Evolutionary conservation across 495 filamentous ascomycete species (phyloP).

Genomic region (Penicillium parvum): DNA sequence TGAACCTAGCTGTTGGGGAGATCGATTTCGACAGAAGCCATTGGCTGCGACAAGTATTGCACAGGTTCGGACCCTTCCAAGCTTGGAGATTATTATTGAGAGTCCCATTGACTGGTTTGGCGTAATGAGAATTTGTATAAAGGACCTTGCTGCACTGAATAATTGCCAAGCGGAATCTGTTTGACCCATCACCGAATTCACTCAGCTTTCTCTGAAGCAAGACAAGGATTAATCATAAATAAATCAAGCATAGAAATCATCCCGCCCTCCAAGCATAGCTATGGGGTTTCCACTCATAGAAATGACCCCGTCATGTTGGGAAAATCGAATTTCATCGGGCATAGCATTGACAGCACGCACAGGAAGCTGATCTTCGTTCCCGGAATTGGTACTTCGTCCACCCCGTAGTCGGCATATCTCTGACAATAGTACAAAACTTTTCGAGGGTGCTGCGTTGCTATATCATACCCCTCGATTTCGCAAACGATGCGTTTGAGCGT

Average conservation of each 20-base stretch:
- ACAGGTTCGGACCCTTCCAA: neutral
- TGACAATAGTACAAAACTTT: slow-evolving; percentile 1
- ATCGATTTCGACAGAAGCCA: neutral
- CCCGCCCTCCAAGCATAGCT: neutral
- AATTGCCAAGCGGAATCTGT: neutral
- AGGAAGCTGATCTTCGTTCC: neutral
- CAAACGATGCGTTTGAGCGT: neutral
- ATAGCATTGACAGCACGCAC: neutral
- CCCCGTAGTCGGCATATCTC: neutral
- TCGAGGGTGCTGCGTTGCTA: neutral
- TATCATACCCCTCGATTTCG: slow-evolving; percentile 3
- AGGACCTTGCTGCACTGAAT: slow-evolving; percentile 1
- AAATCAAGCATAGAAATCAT: neutral
- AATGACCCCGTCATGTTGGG: neutral
- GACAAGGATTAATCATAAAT: neutral
- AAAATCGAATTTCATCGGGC: neutral
- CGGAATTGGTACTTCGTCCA: neutral
- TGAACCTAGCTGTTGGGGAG: slow-evolving; percentile 1
- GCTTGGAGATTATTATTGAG: neutral
- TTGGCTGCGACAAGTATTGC: neutral
- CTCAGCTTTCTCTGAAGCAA: slow-evolving; percentile 1
- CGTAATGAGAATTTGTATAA: neutral
- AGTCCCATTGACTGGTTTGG: neutral
- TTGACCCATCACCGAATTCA: neutral
- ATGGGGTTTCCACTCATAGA: neutral